phyloP scores from a whole-genome alignment of 1,284 basidiomycete genomes.

The Exobasidium cylindrosporum region DNA sequence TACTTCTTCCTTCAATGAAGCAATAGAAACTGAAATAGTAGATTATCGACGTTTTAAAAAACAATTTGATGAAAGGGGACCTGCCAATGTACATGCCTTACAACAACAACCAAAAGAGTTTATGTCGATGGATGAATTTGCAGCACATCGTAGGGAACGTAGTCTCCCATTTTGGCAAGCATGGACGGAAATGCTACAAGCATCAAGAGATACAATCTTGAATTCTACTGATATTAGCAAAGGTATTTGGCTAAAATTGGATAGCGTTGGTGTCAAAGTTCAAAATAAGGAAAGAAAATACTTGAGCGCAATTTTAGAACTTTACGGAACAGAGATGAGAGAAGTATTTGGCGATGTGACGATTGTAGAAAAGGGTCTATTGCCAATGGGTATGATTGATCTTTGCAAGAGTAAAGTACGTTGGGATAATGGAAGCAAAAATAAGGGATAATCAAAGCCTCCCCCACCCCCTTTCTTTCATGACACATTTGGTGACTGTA shows the following conservation, averaged over 20 bases:
- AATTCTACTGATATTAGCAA: background rate
- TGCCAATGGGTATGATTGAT: background rate
- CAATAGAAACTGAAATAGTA: background rate
- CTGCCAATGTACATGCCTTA: no score
- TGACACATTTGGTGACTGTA: no score
- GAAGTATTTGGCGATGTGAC: background rate
- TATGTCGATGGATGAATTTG: background rate
- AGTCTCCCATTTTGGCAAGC: background rate
- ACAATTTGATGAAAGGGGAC: background rate
- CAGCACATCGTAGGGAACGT: no score
- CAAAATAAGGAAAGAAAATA: background rate
- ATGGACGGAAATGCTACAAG: background rate
- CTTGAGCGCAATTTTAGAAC: background rate
- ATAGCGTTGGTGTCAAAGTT: background rate
- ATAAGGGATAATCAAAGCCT: no score
- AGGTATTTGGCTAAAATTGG: background rate
- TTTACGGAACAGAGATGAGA: background rate
- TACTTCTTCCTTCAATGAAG: background rate
- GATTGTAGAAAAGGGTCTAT: background rate
- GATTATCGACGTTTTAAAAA: background rate
- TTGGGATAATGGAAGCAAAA: background rate
- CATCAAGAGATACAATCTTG: background rate
- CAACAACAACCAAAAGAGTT: background rate
- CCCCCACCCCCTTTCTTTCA: no score
- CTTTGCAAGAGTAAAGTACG: background rate